phyloP scores from a whole-genome alignment of 169 alveolate genomes.

The Neospora caninum region DNA sequence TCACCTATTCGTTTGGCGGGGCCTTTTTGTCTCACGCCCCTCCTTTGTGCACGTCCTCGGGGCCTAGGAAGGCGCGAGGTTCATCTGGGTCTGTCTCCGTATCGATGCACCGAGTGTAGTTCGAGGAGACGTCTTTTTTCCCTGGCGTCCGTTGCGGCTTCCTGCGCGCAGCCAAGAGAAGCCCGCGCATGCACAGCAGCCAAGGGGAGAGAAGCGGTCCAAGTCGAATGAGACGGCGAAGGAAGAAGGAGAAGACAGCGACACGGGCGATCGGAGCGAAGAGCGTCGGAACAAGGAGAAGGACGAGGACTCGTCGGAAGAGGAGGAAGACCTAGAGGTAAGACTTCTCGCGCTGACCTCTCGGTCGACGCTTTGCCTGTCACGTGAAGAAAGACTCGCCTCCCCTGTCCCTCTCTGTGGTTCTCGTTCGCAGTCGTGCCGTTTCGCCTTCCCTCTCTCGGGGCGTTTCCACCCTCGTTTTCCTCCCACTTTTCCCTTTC shows the following conservation, averaged over 20 bases:
- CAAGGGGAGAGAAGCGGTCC: background rate
- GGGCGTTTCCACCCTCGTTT: too few relatives aligned
- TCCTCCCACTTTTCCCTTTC: too few relatives aligned
- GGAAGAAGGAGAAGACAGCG: constrained; percentile 1
- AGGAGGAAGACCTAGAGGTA: constrained; percentile 37
- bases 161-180: background rate
- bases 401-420: background rate
- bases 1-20: too few relatives aligned
- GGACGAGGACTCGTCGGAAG: constrained; percentile 6
- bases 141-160: too few relatives aligned
- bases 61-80: too few relatives aligned
- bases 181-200: background rate
- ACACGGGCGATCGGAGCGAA: background rate
- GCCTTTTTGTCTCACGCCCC: too few relatives aligned
- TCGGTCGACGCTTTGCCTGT: background rate
- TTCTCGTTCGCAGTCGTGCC: too few relatives aligned
- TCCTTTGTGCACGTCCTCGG: too few relatives aligned
- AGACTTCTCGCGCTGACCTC: background rate
- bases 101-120: too few relatives aligned
- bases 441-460: too few relatives aligned
- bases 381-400: background rate
- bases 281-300: background rate
- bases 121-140: too few relatives aligned
- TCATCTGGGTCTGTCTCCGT: too few relatives aligned
- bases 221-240: background rate